Evolutionary conservation across 2,329 filamentous ascomycete genomes (phyloP), one percentile per base, ranked within the genome.

Genomic region (Pyrenophora graminea): DNA sequence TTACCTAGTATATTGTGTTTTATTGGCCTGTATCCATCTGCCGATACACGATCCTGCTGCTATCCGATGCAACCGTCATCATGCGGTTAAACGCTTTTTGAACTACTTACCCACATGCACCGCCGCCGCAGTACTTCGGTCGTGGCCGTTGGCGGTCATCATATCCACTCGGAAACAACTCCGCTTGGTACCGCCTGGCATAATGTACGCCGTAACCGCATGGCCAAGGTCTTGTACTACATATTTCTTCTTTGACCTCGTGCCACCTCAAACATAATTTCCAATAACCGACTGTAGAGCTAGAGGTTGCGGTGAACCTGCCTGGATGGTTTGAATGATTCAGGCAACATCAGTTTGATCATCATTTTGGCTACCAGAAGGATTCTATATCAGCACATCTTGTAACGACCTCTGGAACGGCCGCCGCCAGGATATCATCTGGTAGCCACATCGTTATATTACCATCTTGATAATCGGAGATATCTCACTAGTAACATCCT

Each of bases 251-350:
- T 56, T 55, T 57, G 48, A 66, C 68, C 64, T 59, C 39, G 69
- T 71, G 63, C 46, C 58, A 71, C 69, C 58, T 50, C 52, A 59
- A 65, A 49, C 44, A 67, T 63, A 59, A 61, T 53, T 55, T 51
- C 52, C 58, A 54, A 66, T 66, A 67, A 55, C 66, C 65, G 65
- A 64, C 57, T 54, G 59, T 66, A 66, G 64, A 62, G 61, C 58
- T 60, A 61, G 50, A 63, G 46, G 27, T 30, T 30, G 27, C 27
- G 27, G 27, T 30, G 27, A 30, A 64, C 58, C 54, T 56, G 67
- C 52, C 12, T 56, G 50, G 54, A 44, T 48, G 51, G 39, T 32
- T 51, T 30, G 49, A 39, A 53, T 27, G 46, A 55, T 59, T 40
- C 30, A 56, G 50, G 55, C 55, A 59, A 39, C 52, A 45, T 61